Percentiles rank a stretch among this genome's conserved stretches.
These are phyloP conservation scores for Boehmeria nivea DNA, from an alignment of 306 rosid genomes.

Conservation along the genomic window DNA sequence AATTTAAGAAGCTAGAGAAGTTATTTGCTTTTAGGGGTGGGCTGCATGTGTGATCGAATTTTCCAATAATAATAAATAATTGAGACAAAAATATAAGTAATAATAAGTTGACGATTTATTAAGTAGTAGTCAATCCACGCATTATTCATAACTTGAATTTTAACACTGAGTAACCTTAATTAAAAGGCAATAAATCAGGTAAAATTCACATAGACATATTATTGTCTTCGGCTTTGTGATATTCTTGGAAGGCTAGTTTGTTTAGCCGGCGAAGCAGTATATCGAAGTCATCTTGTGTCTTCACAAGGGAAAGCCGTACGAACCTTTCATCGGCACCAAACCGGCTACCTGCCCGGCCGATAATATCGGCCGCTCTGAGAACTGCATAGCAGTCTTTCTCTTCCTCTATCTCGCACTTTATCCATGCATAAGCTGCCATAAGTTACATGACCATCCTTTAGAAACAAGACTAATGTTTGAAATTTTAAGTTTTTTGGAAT, in stretches of 20 bases:
- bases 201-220: not conserved
- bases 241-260: constrained; percentile 15
- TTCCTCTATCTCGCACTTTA: constrained; percentile 40
- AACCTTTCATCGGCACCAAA: constrained; percentile 25
- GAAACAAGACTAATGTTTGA: not conserved
- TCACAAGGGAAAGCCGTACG: constrained; percentile 38
- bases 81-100: too few species aligned
- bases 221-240: not conserved
- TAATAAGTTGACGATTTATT: too few species aligned
- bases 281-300: constrained; percentile 45
- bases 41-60: too few species aligned
- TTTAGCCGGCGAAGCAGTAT: constrained; percentile 24
- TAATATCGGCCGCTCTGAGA: constrained; percentile 28
- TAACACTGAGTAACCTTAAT: too few species aligned
- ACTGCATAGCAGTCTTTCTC: constrained; percentile 35
- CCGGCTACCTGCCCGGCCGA: constrained; percentile 20
- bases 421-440: constrained; percentile 47
- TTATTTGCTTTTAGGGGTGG: too few species aligned
- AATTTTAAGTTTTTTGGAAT: too few species aligned
- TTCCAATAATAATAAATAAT: too few species aligned
- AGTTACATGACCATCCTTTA: not conserved
- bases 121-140: too few species aligned
- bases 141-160: too few species aligned
- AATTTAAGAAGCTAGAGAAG: too few species aligned
- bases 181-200: too few species aligned